Evolutionary conservation across 139 green algal species (phyloP).

Genomic region (Micractinium conductrix): DNA sequence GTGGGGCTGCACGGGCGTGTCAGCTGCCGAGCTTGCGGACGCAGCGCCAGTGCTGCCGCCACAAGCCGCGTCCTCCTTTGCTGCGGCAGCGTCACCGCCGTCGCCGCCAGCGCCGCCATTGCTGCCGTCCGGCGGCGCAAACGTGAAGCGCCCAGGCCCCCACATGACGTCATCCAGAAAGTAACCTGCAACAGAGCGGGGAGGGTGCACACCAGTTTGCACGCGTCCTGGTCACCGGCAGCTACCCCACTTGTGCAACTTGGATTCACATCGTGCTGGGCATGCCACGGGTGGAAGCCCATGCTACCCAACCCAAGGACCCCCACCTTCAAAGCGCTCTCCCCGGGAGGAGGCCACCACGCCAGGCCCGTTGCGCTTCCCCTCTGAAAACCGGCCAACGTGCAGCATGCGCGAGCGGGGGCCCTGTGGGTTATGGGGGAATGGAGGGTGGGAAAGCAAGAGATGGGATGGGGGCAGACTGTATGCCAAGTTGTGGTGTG

Average conservation of each 20-base stretch:
- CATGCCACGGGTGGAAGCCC: too few relatives aligned
- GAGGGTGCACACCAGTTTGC: too few relatives aligned
- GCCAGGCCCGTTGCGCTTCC: constrained; percentile 14
- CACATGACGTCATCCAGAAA: constrained; percentile 25
- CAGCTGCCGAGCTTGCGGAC: too few relatives aligned
- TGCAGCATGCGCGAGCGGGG: not conserved
- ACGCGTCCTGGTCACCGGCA: too few relatives aligned
- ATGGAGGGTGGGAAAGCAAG: not conserved
- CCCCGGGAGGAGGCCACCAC: constrained; percentile 3
- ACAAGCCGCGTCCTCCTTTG: not conserved
- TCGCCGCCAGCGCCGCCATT: not conserved
- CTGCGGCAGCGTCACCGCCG: not conserved
- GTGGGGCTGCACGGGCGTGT: not conserved
- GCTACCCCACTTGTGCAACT: too few relatives aligned
- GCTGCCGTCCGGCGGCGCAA: not conserved
- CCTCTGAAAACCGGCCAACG: not conserved
- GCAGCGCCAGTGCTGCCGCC: not conserved
- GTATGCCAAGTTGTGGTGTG: not conserved
- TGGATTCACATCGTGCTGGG: too few relatives aligned
- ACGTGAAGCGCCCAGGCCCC: constrained; percentile 1
- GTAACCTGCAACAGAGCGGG: too few relatives aligned
- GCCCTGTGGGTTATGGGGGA: not conserved
- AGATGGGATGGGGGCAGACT: not conserved
- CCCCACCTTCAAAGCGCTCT: constrained; percentile 9
- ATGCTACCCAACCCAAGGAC: too few relatives aligned